Evolutionary conservation across 1,284 basidiomycete genomes (phyloP).

Genomic region (Austroboletus niveus): DNA sequence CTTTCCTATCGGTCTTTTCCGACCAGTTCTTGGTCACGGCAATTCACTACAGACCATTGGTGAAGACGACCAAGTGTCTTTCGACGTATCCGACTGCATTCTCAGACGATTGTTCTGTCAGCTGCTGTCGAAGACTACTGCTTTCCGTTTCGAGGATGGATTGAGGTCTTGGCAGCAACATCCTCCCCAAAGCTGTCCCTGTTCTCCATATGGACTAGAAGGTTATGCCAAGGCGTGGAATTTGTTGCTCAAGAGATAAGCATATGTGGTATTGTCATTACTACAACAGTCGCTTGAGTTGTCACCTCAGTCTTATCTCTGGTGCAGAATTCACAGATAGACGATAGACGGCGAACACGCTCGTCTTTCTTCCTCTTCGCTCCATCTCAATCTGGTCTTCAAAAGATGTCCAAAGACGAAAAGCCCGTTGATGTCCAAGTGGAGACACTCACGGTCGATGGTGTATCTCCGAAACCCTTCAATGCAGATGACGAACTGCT

Average conservation of each 20-base stretch:
- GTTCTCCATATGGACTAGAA: background rate
- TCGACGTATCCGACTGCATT: no score
- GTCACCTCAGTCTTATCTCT: conserved; percentile 13
- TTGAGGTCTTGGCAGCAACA: no score
- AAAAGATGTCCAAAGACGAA: conserved; percentile 21
- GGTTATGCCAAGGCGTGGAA: background rate
- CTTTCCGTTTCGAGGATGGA: no score
- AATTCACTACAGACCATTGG: no score
- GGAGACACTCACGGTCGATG: conserved; percentile 7
- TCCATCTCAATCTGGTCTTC: background rate
- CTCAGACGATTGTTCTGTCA: no score
- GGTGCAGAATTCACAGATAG: background rate
- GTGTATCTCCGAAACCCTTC: conserved; percentile 25
- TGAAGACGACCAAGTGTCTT: no score
- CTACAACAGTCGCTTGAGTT: background rate
- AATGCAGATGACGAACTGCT: conserved; percentile 57
- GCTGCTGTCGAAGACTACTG: no score
- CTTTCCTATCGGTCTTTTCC: no score
- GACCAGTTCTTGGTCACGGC: no score
- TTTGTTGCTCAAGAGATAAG: conserved; percentile 9
- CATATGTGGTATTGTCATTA: background rate
- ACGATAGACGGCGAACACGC: background rate
- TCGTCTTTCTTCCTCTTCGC: background rate
- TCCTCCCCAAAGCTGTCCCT: no score
- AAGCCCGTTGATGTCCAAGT: conserved; percentile 10